phyloP scores from a whole-genome alignment of 192 early-diverging fungal genomes.

The Backusella parvicylindrica region DNA sequence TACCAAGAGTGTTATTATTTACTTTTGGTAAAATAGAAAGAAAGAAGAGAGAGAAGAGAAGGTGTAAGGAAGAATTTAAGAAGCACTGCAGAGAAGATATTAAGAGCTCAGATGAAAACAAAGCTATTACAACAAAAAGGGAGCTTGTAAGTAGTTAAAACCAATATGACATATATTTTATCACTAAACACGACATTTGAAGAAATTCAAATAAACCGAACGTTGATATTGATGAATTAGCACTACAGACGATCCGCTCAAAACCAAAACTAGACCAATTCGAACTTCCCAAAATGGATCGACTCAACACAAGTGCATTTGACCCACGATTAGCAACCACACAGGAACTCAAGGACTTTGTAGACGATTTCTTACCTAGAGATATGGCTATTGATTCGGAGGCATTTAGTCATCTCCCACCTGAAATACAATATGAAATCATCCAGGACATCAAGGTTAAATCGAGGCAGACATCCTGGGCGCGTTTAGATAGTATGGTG shows the following conservation, averaged over 20 bases:
- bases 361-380: conserved; percentile 32
- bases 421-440: conserved; percentile 90
- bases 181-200: not conserved
- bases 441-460: conserved; percentile 82
- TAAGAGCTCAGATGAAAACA: conserved; percentile 76
- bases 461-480: conserved; percentile 74
- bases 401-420: conserved; percentile 67
- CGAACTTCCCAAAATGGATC: conserved; percentile 27
- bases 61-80: conserved; percentile 53
- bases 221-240: conserved; percentile 26
- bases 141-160: conserved; percentile 29
- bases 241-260: not conserved
- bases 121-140: conserved; percentile 52
- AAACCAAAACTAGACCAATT: conserved; percentile 23
- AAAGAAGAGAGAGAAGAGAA: conserved; percentile 42
- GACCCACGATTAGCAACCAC: conserved; percentile 58
- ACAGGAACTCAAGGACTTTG: conserved; percentile 32
- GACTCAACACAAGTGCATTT: conserved; percentile 7
- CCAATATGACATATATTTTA: not conserved
- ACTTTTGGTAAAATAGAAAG: conserved; percentile 30
- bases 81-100: conserved; percentile 78
- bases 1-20: not conserved
- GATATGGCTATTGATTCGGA: conserved; percentile 80
- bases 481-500: conserved; percentile 67
- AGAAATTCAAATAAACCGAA: not conserved